phyloP scores from a whole-genome alignment of 768 basidiomycete genomes.

The Floccularia luteovirens region DNA sequence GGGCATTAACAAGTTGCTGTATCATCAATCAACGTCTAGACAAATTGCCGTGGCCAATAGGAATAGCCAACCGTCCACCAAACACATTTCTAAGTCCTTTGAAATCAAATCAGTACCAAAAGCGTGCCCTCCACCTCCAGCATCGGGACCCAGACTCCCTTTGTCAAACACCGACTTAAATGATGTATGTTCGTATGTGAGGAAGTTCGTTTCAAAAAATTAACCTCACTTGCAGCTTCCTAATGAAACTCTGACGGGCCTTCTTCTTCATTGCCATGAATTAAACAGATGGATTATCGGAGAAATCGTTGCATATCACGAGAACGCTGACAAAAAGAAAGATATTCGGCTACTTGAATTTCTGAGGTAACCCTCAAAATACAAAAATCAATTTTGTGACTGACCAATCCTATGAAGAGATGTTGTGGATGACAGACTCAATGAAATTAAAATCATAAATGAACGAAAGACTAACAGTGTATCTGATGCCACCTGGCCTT shows the following conservation, averaged over 20 bases:
- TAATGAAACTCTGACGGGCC: conserved; percentile 14
- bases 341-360: conserved; percentile 35
- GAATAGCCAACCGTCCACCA: too few relatives aligned
- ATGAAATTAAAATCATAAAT: too few relatives aligned
- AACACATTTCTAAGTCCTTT: too few relatives aligned
- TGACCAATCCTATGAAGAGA: not conserved
- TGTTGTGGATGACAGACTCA: too few relatives aligned
- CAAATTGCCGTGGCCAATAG: too few relatives aligned
- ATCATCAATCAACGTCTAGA: not conserved
- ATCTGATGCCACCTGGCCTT: too few relatives aligned
- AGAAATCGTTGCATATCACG: conserved; percentile 16
- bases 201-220: not conserved
- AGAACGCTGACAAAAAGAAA: conserved; percentile 12
- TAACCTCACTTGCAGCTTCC: conserved; percentile 18
- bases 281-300: conserved; percentile 20
- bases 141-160: not conserved
- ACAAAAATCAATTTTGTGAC: not conserved
- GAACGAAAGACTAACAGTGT: too few relatives aligned
- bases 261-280: conserved; percentile 21
- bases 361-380: conserved; percentile 23
- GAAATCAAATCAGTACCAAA: too few relatives aligned
- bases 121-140: conserved; percentile 12
- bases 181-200: conserved; percentile 13
- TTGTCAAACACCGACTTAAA: not conserved
- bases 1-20: conserved; percentile 9